Percentiles rank a stretch among this genome's conserved stretches.
phyloP scores from a whole-genome alignment of 768 basidiomycete genomes.

The Lactarius deliciosus region DNA sequence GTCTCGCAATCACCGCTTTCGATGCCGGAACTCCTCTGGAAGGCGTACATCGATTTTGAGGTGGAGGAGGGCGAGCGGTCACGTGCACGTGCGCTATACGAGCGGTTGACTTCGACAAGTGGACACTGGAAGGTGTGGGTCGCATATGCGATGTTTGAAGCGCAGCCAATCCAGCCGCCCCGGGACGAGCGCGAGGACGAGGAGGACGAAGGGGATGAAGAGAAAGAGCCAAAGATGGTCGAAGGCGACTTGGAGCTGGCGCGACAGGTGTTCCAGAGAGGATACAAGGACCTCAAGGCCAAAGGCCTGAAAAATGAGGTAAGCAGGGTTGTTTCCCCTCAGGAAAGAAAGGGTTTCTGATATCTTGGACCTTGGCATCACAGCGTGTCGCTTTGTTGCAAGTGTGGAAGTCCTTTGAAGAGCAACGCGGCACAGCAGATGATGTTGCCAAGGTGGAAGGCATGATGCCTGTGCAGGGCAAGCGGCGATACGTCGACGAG shows the following conservation, averaged over 20 bases:
- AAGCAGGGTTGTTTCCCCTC: conserved; percentile 14
- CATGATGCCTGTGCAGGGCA: conserved; percentile 92
- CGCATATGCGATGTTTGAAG: conserved; percentile 91
- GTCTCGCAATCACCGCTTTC: conserved; percentile 80
- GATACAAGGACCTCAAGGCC: conserved; percentile 81
- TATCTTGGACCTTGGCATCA: conserved; percentile 9
- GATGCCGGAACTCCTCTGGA: conserved; percentile 94
- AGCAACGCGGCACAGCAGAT: conserved; percentile 67
- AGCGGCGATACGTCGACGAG: conserved; percentile 77
- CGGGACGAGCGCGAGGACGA: conserved; percentile 69
- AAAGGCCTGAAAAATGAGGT: conserved; percentile 89
- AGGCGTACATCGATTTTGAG: conserved; percentile 97
- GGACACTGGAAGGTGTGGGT: conserved; percentile 98
- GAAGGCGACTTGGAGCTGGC: conserved; percentile 72
- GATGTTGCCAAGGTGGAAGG: conserved; percentile 80
- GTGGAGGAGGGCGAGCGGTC: conserved; percentile 91
- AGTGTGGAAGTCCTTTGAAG: conserved; percentile 95
- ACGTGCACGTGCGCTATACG: conserved; percentile 80
- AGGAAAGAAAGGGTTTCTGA: conserved; percentile 5
- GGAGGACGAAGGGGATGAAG: conserved; percentile 50
- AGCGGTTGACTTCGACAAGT: conserved; percentile 79
- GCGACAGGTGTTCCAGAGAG: conserved; percentile 79
- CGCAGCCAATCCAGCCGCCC: conserved; percentile 65
- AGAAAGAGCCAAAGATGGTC: conserved; percentile 51
- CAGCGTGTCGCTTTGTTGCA: conserved; percentile 91